phyloP scores from a whole-genome alignment of 208 protist genomes.

The Herpetomonas tarakana region DNA sequence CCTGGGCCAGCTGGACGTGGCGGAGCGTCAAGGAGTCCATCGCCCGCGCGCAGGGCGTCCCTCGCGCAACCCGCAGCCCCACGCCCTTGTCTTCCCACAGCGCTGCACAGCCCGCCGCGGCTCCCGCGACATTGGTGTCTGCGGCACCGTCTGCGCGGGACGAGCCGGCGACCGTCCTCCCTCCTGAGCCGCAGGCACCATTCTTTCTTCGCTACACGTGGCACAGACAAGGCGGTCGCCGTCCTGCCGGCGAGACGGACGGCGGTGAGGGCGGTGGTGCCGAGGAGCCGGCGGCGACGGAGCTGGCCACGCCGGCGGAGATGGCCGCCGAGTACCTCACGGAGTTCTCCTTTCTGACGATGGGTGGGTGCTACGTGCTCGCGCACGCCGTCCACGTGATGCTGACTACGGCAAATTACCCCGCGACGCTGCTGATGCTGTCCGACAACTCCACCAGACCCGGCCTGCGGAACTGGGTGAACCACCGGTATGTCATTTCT shows the following conservation, averaged over 20 bases:
- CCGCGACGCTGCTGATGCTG: slow-evolving; percentile 51
- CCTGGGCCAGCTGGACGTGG: neutral
- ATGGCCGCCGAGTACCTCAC: neutral
- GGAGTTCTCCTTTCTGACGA: slow-evolving; percentile 27
- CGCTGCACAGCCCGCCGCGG: too few relatives aligned
- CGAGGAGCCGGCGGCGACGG: neutral
- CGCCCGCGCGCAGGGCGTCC: too few relatives aligned
- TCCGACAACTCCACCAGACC: slow-evolving; percentile 64
- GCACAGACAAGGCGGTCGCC: neutral
- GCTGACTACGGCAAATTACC: slow-evolving; percentile 21
- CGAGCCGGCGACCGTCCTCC: neutral
- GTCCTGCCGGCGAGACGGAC: neutral
- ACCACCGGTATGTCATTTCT: slow-evolving; percentile 38
- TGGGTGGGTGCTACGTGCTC: slow-evolving; percentile 39
- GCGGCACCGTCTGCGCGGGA: neutral
- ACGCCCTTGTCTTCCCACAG: neutral
- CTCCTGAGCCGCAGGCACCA: slow-evolving; percentile 8
- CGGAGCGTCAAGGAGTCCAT: neutral
- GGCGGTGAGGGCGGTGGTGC: neutral
- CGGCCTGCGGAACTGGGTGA: slow-evolving; percentile 46
- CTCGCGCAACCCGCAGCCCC: neutral
- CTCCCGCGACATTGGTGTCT: neutral
- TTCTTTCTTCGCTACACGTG: slow-evolving; percentile 13
- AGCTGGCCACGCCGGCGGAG: neutral
- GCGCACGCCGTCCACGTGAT: slow-evolving; percentile 31